Evolutionary conservation across 2,329 filamentous ascomycete genomes (phyloP).

Genomic region (Scortechinia acanthostroma): DNA sequence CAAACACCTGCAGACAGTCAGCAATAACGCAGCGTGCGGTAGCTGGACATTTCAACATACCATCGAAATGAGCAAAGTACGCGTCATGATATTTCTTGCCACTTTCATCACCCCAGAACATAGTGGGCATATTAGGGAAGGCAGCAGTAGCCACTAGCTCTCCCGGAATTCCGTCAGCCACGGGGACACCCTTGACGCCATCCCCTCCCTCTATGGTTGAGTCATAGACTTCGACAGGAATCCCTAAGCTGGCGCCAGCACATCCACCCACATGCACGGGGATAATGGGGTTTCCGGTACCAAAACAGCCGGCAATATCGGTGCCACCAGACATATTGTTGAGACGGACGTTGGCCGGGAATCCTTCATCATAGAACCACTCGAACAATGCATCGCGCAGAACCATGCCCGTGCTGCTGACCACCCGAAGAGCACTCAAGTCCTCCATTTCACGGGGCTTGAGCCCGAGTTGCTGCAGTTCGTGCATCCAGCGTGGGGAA

Average conservation of each 20-base stretch:
- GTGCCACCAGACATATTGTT: constrained; percentile 73
- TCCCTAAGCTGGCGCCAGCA: constrained; percentile 41
- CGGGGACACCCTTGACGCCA: background rate
- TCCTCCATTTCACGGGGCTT: constrained; percentile 52
- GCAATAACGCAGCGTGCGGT: background rate
- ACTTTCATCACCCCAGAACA: constrained; percentile 19
- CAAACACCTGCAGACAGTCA: constrained; percentile 45
- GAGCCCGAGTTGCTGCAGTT: constrained; percentile 59
- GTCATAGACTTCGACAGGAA: constrained; percentile 43
- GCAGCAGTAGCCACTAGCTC: constrained; percentile 42
- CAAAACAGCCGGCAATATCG: constrained; percentile 61
- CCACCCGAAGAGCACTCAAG: constrained; percentile 33
- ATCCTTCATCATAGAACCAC: constrained; percentile 68
- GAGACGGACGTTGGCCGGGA: constrained; percentile 60
- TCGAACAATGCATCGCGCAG: constrained; percentile 70
- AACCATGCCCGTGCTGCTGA: constrained; percentile 55
- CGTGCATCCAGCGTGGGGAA: constrained; percentile 71
- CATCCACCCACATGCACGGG: constrained; percentile 57
- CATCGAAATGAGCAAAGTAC: constrained; percentile 54
- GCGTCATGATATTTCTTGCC: constrained; percentile 49
- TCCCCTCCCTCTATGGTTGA: constrained; percentile 20
- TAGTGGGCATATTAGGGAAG: constrained; percentile 44
- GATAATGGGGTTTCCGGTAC: constrained; percentile 58
- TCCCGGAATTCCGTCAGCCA: constrained; percentile 33
- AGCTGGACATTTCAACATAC: background rate